These are phyloP conservation scores for Handroanthus guayacan DNA, from an alignment of 257 asterid genomes.

Conservation along the genomic window DNA sequence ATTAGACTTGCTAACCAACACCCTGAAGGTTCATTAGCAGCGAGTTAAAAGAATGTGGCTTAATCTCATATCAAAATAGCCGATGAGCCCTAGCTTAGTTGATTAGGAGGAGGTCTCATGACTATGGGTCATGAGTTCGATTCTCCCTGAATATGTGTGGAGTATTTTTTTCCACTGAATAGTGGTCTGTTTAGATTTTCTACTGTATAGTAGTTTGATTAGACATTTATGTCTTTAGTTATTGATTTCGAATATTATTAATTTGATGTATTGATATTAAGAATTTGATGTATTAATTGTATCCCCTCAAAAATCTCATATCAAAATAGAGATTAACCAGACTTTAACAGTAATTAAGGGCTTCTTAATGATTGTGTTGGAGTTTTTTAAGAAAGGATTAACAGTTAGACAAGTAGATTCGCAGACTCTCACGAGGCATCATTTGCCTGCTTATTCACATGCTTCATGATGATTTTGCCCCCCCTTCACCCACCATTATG, in stretches of 20 bases:
- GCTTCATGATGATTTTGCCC: constrained; percentile 44
- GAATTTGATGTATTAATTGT: no score
- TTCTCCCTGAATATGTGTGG: no score
- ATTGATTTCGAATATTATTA: no score
- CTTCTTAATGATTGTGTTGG: not conserved
- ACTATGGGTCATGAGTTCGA: no score
- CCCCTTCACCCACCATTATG: constrained; percentile 28
- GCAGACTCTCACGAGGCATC: constrained; percentile 38
- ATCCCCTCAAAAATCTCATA: no score
- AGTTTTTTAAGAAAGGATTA: not conserved
- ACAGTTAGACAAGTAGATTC: not conserved
- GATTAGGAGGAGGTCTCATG: no score
- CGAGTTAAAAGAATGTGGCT: not conserved
- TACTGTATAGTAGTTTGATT: no score
- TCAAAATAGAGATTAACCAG: not conserved
- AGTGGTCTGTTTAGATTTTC: no score
- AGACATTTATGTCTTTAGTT: no score
- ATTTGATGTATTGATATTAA: no score
- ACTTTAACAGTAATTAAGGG: not conserved
- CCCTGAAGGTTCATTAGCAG: not conserved
- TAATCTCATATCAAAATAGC: not conserved
- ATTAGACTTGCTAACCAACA: constrained; percentile 3
- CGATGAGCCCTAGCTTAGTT: no score
- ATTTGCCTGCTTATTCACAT: constrained; percentile 37
- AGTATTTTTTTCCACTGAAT: no score